Evolutionary conservation across 73 alveolate species (phyloP).

Genomic region (Tetrahymena borealis): DNA sequence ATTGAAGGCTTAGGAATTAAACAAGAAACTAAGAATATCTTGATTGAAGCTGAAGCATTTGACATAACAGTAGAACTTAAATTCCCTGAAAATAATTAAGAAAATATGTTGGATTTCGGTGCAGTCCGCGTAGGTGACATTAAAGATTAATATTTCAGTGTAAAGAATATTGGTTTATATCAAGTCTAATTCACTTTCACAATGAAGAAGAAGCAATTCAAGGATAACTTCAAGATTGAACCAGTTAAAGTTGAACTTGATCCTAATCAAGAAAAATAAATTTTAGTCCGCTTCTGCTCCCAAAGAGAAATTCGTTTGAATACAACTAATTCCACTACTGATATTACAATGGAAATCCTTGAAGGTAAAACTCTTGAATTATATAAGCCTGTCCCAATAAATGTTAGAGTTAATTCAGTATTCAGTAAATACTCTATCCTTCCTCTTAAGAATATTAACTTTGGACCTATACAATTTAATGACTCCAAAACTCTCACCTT

Average conservation of each 20-base stretch:
- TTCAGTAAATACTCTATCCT: slow-evolving; percentile 89
- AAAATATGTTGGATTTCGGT: slow-evolving; percentile 81
- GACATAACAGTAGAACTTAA: slow-evolving; percentile 88
- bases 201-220: slow-evolving; percentile 87
- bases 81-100: slow-evolving; percentile 70
- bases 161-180: slow-evolving; percentile 91
- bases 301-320: slow-evolving; percentile 88
- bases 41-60: slow-evolving; percentile 96
- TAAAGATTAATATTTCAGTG: slow-evolving; percentile 74
- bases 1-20: slow-evolving; percentile 91
- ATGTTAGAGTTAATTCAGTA: slow-evolving; percentile 90
- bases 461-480: slow-evolving; percentile 94
- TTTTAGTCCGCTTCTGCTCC: slow-evolving; percentile 83
- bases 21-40: slow-evolving; percentile 87
- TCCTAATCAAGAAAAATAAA: slow-evolving; percentile 90
- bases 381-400: slow-evolving; percentile 86
- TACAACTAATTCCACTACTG: slow-evolving; percentile 90
- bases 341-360: slow-evolving; percentile 76
- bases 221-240: slow-evolving; percentile 87
- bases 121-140: slow-evolving; percentile 96
- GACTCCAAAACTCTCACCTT: slow-evolving; percentile 85
- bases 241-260: slow-evolving; percentile 92
- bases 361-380: slow-evolving; percentile 92
- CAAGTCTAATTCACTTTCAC: slow-evolving; percentile 79
- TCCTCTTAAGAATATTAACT: slow-evolving; percentile 95